Evolutionary conservation across 1,139 yeast genomes (phyloP).

Genomic region (Scheffersomyces titani): DNA sequence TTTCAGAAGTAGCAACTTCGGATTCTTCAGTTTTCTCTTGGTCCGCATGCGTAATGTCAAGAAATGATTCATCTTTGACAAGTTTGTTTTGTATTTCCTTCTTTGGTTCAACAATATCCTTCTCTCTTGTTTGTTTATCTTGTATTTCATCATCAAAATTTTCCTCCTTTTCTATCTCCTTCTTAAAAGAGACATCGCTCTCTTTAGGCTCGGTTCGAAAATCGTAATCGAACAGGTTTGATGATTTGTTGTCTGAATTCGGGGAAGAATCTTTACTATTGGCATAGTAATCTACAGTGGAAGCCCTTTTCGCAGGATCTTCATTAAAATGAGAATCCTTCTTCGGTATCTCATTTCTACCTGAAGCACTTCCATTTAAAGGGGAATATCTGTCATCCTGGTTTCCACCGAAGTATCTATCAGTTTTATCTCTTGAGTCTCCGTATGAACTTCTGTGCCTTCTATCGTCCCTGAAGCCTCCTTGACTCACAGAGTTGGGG

Average conservation of each 20-base stretch:
- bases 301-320: background rate
- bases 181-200: background rate
- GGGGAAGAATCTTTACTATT: background rate
- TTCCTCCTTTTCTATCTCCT: background rate
- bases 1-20: background rate
- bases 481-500: background rate
- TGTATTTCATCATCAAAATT: background rate
- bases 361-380: background rate
- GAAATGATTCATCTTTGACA: background rate
- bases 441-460: background rate
- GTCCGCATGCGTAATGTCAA: background rate
- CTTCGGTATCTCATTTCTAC: background rate
- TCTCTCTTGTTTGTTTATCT: background rate
- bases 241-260: slow-evolving; percentile 12
- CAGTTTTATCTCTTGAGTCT: background rate
- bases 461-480: slow-evolving; percentile 2
- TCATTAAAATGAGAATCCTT: background rate
- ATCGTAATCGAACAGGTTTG: slow-evolving; percentile 17
- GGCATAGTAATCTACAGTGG: background rate
- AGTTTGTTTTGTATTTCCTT: background rate
- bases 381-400: background rate
- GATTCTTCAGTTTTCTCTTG: background rate
- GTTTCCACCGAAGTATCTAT: background rate
- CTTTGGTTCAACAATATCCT: background rate
- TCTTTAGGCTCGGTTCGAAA: background rate